Conservation (phyloP, 139 green algal genomes). For the Chlamydomonas sp. region DNA sequence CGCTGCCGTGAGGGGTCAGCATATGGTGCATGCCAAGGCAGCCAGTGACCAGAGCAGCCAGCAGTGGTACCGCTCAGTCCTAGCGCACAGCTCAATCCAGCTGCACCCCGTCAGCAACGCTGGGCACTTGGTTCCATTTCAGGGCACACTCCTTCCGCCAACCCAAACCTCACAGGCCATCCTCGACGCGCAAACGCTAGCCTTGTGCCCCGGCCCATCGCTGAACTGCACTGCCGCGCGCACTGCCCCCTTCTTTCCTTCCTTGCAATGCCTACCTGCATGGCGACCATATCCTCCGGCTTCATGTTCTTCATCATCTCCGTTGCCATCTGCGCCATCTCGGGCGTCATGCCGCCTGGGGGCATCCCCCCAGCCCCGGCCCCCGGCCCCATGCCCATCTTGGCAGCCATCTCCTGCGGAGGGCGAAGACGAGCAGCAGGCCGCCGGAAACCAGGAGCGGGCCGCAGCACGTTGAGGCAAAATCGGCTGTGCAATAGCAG, state of each 20-base stretch:
- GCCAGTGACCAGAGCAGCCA: too few relatives aligned
- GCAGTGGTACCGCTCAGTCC: too few relatives aligned
- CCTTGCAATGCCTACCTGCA: neutral
- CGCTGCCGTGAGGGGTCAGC: too few relatives aligned
- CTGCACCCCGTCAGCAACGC: neutral
- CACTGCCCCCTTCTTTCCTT: neutral
- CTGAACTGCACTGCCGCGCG: neutral
- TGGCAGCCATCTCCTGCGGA: neutral
- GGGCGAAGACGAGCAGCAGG: too few relatives aligned
- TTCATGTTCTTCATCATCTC: constrained; percentile 31
- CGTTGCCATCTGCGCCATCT: constrained; percentile 17
- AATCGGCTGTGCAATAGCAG: too few relatives aligned
- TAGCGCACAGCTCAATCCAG: too few relatives aligned
- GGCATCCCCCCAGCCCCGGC: neutral
- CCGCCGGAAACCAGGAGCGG: too few relatives aligned
- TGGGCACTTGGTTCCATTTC: neutral
- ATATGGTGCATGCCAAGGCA: too few relatives aligned
- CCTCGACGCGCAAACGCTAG: neutral
- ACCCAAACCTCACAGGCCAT: neutral
- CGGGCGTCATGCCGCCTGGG: neutral
- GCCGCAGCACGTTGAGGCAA: too few relatives aligned
- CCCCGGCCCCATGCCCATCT: constrained; percentile 26
- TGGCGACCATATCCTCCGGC: constrained; percentile 36
- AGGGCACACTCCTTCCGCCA: too few relatives aligned
- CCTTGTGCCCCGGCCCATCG: neutral